Conservation (phyloP, 2,329 filamentous ascomycete species). For the Fusarium sp. region DNA sequence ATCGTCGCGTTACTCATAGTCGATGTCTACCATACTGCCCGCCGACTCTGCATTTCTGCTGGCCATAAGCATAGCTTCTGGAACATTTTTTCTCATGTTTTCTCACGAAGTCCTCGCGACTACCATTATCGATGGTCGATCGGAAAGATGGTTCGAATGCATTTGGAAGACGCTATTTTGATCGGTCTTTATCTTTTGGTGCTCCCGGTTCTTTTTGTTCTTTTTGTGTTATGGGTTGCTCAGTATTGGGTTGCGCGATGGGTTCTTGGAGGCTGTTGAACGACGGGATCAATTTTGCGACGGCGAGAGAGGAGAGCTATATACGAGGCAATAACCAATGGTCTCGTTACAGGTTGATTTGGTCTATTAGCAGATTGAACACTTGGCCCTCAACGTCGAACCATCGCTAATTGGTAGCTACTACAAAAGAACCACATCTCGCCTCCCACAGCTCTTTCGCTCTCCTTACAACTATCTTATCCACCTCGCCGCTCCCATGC, state of each 20-base stretch:
- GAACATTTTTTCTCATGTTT: background rate
- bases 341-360: too few relatives aligned
- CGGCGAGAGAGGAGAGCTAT: too few relatives aligned
- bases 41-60: background rate
- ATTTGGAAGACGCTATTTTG: background rate
- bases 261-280: background rate
- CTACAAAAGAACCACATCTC: background rate
- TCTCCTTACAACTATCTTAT: too few relatives aligned
- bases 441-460: background rate
- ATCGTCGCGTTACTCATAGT: background rate
- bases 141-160: background rate
- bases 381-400: too few relatives aligned
- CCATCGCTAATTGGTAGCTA: background rate
- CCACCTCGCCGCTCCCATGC: background rate
- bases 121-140: background rate
- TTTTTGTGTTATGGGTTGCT: background rate
- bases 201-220: accelerated
- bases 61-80: background rate
- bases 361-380: too few relatives aligned
- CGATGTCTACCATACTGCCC: background rate
- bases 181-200: background rate
- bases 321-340: too few relatives aligned
- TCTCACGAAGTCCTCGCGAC: background rate
- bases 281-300: too few relatives aligned
- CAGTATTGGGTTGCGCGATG: background rate